These are phyloP conservation scores for Babesia bigemina DNA, from an alignment of 169 alveolate species.

Conservation along the genomic window DNA sequence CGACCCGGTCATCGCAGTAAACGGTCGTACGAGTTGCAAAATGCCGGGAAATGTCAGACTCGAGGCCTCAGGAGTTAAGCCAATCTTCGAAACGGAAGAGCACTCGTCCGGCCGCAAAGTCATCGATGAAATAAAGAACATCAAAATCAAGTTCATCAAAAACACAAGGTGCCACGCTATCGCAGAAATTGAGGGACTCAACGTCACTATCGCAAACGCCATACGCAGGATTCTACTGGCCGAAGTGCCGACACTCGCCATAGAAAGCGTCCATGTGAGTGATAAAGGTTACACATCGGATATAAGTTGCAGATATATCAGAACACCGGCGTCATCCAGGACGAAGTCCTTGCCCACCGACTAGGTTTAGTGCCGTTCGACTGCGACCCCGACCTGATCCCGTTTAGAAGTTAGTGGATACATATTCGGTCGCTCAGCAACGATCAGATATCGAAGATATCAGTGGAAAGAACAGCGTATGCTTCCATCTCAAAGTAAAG, in stretches of 20 bases:
- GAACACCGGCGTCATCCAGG: conserved; percentile 93
- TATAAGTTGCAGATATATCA: conserved; percentile 66
- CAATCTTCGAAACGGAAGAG: conserved; percentile 27
- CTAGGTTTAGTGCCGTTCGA: conserved; percentile 96
- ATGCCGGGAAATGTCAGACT: conserved; percentile 54
- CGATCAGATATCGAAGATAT: conserved; percentile 72
- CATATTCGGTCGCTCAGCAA: not conserved
- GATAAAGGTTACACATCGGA: not conserved
- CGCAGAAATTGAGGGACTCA: conserved; percentile 85
- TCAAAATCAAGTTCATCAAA: conserved; percentile 69
- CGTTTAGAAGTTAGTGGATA: conserved; percentile 71
- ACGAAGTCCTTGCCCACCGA: conserved; percentile 97
- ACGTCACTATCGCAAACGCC: conserved; percentile 94
- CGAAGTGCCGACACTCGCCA: conserved; percentile 96
- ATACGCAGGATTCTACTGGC: conserved; percentile 93
- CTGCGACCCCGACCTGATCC: conserved; percentile 91
- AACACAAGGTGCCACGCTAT: conserved; percentile 68
- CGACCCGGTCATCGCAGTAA: too few relatives aligned
- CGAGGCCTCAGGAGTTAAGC: conserved; percentile 67
- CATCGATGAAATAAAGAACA: conserved; percentile 52
- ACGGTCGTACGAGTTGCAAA: not conserved
- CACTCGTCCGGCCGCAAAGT: conserved; percentile 35
- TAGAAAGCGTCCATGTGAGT: conserved; percentile 87
- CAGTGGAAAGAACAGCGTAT: conserved; percentile 75
- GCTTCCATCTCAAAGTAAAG: conserved; percentile 74